Conservation (phyloP, 495 filamentous ascomycete species). For the Neurospora tetraspora region DNA sequence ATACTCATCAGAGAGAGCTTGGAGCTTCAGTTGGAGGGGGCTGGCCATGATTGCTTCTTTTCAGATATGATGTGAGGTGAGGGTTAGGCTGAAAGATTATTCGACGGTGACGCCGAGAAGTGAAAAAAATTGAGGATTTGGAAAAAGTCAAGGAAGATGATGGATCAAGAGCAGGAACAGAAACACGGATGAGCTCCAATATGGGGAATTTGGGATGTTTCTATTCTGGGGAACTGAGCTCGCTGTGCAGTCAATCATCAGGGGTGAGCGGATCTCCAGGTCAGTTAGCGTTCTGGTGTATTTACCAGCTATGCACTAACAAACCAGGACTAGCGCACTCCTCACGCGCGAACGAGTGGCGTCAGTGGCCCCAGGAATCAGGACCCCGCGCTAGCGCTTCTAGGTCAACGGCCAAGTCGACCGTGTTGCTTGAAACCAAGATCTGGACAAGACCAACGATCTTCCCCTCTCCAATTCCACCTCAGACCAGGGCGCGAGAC, state of each 20-base stretch:
- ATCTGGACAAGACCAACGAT: not conserved
- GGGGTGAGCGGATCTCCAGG: not conserved
- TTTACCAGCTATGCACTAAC: constrained; percentile 1
- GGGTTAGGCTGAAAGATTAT: not conserved
- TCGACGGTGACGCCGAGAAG: not conserved
- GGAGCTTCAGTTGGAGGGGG: constrained; percentile 46
- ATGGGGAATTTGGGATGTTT: not conserved
- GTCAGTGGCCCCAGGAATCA: constrained; percentile 8
- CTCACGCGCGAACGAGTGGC: constrained; percentile 9
- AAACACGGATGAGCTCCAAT: not conserved
- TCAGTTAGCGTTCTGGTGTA: not conserved
- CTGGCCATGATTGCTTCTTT: constrained; percentile 32
- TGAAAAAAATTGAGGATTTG: not conserved
- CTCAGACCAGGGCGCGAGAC: not conserved
- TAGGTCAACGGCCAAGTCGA: constrained; percentile 13
- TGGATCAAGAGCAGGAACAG: not conserved
- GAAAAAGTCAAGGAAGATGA: not conserved
- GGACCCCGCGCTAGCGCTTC: constrained; percentile 22
- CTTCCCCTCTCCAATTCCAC: not conserved
- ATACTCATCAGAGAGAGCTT: constrained; percentile 77
- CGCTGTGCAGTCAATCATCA: not conserved
- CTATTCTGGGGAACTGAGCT: not conserved
- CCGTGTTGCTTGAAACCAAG: not conserved
- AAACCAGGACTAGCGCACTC: not conserved
- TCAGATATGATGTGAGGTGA: not conserved